Percentiles rank a stretch among this genome's conserved stretches.
Conservation (phyloP, 768 basidiomycete genomes). For the Boletellus emodensis region DNA sequence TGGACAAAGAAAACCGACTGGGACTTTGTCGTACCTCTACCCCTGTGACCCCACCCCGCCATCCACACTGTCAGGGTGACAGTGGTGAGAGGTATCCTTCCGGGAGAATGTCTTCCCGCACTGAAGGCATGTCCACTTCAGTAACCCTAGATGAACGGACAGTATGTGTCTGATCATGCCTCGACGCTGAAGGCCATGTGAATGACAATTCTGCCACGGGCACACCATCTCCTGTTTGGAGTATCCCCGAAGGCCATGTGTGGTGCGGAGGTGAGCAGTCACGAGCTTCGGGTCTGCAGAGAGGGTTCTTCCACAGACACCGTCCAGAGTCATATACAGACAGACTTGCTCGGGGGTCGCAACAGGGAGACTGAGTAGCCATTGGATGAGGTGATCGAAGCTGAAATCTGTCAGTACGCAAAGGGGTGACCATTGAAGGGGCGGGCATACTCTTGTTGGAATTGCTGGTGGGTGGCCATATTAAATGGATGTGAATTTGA, state of each 20-base stretch:
- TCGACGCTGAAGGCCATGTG: not conserved
- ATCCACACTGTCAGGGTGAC: not conserved
- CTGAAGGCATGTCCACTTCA: conserved; percentile 2
- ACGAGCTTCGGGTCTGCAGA: not conserved
- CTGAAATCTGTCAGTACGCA: too few relatives aligned
- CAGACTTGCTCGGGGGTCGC: not conserved
- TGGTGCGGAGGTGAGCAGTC: not conserved
- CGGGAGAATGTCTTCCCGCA: conserved; percentile 1
- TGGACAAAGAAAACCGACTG: too few relatives aligned
- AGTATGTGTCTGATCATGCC: conserved; percentile 1
- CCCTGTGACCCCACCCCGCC: too few relatives aligned
- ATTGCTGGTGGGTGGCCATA: too few relatives aligned
- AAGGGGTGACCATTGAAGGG: too few relatives aligned
- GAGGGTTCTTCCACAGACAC: not conserved
- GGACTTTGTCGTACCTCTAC: too few relatives aligned
- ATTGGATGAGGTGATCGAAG: not conserved
- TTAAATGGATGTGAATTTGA: too few relatives aligned
- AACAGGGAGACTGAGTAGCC: not conserved
- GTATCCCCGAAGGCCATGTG: not conserved
- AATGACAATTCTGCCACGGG: not conserved
- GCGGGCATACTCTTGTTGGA: too few relatives aligned
- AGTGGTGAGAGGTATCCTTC: not conserved
- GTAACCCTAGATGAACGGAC: not conserved
- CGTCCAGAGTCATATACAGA: not conserved
- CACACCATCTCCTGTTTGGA: not conserved